phyloP scores from a whole-genome alignment of 305 asterid genomes.

The Solanum hybrid region DNA sequence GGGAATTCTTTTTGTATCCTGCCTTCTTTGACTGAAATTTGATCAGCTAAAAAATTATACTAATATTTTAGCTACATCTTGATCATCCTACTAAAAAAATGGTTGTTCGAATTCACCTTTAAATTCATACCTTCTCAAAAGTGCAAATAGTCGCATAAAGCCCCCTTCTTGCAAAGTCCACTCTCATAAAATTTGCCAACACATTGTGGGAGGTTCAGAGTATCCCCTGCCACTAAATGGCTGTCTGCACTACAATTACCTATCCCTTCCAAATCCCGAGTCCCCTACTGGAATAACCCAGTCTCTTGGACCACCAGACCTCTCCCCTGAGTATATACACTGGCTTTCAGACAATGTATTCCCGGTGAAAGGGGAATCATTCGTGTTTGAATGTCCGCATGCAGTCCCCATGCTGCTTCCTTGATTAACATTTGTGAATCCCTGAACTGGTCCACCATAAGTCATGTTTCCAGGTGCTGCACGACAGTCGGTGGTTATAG shows the following conservation, averaged over 20 bases:
- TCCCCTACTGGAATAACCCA: conserved; percentile 48
- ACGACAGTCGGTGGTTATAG: conserved; percentile 28
- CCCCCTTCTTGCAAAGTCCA: conserved; percentile 82
- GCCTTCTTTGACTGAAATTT: neutral
- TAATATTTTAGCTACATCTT: neutral
- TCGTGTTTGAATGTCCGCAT: conserved; percentile 30
- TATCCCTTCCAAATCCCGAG: conserved; percentile 46
- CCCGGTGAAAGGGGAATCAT: conserved; percentile 30
- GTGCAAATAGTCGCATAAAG: conserved; percentile 67
- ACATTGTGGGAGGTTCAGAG: conserved; percentile 44
- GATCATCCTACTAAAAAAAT: neutral
- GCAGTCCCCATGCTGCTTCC: conserved; percentile 24
- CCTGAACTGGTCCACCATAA: conserved; percentile 41
- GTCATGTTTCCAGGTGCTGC: conserved; percentile 2
- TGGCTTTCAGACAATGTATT: conserved; percentile 52
- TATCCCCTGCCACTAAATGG: conserved; percentile 28
- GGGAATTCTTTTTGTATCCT: neutral
- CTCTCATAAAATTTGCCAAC: conserved; percentile 71
- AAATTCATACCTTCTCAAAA: conserved; percentile 29
- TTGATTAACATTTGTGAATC: conserved; percentile 36
- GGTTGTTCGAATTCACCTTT: neutral
- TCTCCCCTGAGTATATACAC: conserved; percentile 46
- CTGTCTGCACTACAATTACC: conserved; percentile 53
- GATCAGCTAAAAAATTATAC: neutral
- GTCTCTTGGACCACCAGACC: conserved; percentile 51